Base-by-base conservation (phyloP, 2,329 filamentous ascomycete species). In the Colletotrichum sp. region DNA sequence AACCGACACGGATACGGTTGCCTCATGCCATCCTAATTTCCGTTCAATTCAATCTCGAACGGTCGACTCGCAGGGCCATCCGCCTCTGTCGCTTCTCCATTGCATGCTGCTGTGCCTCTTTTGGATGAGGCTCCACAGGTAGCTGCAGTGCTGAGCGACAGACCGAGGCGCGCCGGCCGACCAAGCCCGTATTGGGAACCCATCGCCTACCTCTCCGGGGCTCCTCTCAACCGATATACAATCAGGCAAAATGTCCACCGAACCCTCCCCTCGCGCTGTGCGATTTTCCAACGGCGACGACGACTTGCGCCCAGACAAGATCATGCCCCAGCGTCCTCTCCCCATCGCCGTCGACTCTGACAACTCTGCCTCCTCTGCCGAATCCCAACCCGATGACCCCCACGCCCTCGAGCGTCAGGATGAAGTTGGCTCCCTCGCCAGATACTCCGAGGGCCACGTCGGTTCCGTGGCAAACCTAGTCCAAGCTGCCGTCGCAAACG, bases 231-330 rank as follows among this genome's bases (percentile, higher is more conserved):
- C 48, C 59, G 59, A 69, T 69, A 76, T 74, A 76, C 65, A 65
- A 59, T 10, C 52, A 57, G 66, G 34, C 70, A 71, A 44, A 44
- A 78, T 78, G 77, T 68, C 72, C 52, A 82, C 86, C 80, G 90
- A 92, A 78, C 83, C 87, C 44, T 90, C 90, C 13, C 89, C 90
- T 67, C 88, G 90, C 79, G 86, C 87, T 77, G 89, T 92, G 78
- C 89, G 90, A 78, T 92, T 92, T 80, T 89, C 89, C 62, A 86
- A 88, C 75, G 83, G 84, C 81, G 89, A 89, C 74, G 87, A 89
- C 28, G 83, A 87, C 36, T 77, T 81, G 44, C 85, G 84, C 28
- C 74, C 82, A 65, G 88, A 90, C 30, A 87, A 85, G 78, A 77
- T 83, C 78, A 88, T 85, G 74, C 82, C 80, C 74, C 82, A 84